Conservation (phyloP, 2,329 filamentous ascomycete species). For the Blastomyces emzantsi region DNA sequence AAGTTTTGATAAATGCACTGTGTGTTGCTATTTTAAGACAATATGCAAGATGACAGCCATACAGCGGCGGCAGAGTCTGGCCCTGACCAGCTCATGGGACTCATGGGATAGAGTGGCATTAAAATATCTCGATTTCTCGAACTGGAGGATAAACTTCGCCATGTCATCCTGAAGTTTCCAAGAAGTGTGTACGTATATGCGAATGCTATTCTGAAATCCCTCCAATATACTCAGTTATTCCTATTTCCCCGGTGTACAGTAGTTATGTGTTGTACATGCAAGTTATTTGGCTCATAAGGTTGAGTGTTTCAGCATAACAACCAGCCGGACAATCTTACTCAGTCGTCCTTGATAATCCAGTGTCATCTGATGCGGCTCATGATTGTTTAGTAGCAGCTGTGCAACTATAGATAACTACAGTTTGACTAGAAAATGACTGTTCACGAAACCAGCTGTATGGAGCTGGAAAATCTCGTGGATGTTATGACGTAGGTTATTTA, state of each 20-base stretch:
- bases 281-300: neutral
- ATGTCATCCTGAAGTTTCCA: neutral
- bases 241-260: neutral
- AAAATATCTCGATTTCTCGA: neutral
- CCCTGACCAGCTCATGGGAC: neutral
- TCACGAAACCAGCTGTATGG: neutral
- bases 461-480: neutral
- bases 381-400: neutral
- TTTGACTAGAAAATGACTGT: neutral
- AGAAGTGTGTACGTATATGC: neutral
- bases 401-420: neutral
- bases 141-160: neutral
- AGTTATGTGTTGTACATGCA: neutral
- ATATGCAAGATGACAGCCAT: neutral
- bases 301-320: neutral
- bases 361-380: neutral
- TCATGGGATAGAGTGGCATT: neutral
- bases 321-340: neutral
- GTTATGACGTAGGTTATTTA: neutral
- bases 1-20: neutral
- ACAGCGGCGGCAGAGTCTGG: neutral
- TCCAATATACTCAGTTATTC: neutral
- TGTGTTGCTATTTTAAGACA: neutral
- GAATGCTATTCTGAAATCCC: neutral
- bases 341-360: neutral